A percentile compares a stretch with the other conserved stretches of the same genome.
Conservation (phyloP, 2,329 filamentous ascomycete genomes). For the Albifimbria verrucaria region DNA sequence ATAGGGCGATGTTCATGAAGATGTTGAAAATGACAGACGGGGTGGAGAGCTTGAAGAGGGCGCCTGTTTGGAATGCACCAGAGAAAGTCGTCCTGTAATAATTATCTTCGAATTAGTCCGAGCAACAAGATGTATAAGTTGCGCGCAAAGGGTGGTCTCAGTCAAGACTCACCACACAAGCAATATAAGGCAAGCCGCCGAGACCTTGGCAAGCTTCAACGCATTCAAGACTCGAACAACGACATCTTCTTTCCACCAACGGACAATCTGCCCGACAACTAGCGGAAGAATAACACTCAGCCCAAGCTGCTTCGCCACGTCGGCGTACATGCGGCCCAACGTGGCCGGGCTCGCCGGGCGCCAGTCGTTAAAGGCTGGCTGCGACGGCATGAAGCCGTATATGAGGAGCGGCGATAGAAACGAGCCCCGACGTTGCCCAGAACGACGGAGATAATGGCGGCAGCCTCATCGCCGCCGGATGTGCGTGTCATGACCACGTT, state of each 20-base stretch:
- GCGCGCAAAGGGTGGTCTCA: no score
- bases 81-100: conserved; percentile 63
- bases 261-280: conserved; percentile 56
- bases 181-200: conserved; percentile 43
- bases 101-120: conserved; percentile 13
- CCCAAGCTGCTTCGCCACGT: conserved; percentile 66
- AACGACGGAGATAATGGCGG: conserved; percentile 65
- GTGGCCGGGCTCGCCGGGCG: conserved; percentile 50
- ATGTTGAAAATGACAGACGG: conserved; percentile 64
- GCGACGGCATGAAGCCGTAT: conserved; percentile 55
- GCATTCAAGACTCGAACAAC: conserved; percentile 52
- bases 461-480: conserved; percentile 64
- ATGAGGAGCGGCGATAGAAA: conserved; percentile 65
- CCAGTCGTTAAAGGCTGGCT: conserved; percentile 52
- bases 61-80: conserved; percentile 61
- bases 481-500: conserved; percentile 72
- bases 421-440: conserved; percentile 65
- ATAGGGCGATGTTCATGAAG: conserved; percentile 64
- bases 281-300: conserved; percentile 65
- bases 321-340: conserved; percentile 59
- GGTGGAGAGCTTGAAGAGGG: conserved; percentile 54
- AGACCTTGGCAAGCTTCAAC: conserved; percentile 49
- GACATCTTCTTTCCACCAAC: conserved; percentile 44
- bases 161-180: conserved; percentile 45
- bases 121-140: no score